Conservation (phyloP, 352 stramenopile species). For the Phytophthora quininea region DNA sequence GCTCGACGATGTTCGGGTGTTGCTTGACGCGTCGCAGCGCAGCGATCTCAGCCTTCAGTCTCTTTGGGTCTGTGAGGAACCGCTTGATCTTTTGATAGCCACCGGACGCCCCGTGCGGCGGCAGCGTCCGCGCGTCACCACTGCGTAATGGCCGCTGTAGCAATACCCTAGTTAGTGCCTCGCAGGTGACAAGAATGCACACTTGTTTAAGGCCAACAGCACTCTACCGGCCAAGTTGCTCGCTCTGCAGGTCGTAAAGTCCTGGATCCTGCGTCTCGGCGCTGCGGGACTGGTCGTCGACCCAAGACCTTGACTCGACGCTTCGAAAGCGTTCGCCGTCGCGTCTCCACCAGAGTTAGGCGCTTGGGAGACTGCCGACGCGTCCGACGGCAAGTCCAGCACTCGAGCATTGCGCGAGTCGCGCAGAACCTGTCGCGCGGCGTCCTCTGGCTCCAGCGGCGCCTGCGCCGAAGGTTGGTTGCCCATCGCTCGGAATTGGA, state of each 20-base stretch:
- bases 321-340: background rate
- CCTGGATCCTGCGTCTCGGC: conserved; percentile 47
- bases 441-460: conserved; percentile 1
- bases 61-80: conserved; percentile 75
- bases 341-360: background rate
- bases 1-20: conserved; percentile 81
- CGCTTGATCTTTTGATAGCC: conserved; percentile 88
- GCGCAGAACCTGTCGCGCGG: conserved; percentile 16
- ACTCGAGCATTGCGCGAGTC: conserved; percentile 18
- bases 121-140: conserved; percentile 64
- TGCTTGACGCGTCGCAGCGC: conserved; percentile 61
- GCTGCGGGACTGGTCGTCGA: conserved; percentile 12
- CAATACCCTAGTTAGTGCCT: conserved; percentile 1
- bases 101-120: conserved; percentile 55
- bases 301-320: background rate
- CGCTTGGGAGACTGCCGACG: background rate
- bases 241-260: conserved; percentile 60
- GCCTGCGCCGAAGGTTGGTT: conserved; percentile 31
- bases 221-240: conserved; percentile 52
- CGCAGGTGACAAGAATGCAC: background rate
- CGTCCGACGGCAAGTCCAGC: conserved; percentile 18
- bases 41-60: conserved; percentile 66
- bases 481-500: conserved; percentile 22
- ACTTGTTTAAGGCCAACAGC: no score
- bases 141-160: conserved; percentile 70